phyloP scores from a whole-genome alignment of 1,284 basidiomycete species.

The Boletus smithii region DNA sequence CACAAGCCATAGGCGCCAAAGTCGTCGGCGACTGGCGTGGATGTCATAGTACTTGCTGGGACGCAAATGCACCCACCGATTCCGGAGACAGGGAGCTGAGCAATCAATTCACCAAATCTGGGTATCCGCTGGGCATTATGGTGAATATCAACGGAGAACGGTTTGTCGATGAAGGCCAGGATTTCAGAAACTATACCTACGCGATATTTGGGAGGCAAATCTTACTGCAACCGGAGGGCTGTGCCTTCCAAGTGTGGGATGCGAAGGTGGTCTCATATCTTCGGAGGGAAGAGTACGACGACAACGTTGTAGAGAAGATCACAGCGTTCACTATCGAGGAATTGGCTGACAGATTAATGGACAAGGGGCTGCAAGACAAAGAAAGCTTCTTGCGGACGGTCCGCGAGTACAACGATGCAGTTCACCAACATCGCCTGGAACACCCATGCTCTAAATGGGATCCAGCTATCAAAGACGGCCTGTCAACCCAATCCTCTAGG shows the following conservation, averaged over 20 bases:
- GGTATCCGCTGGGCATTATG: conserved; percentile 69
- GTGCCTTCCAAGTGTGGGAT: conserved; percentile 65
- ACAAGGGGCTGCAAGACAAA: conserved; percentile 45
- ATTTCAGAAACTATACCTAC: conserved; percentile 70
- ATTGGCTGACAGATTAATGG: conserved; percentile 46
- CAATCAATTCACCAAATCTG: conserved; percentile 70
- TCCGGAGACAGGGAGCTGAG: conserved; percentile 54
- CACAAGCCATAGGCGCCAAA: conserved; percentile 49
- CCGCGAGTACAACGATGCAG: conserved; percentile 49
- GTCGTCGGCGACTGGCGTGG: conserved; percentile 57
- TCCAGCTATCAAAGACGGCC: conserved; percentile 59
- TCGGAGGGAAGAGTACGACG: conserved; percentile 61
- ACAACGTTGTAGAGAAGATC: conserved; percentile 54
- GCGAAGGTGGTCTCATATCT: conserved; percentile 41
- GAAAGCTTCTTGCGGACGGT: conserved; percentile 46
- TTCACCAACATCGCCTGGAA: conserved; percentile 37
- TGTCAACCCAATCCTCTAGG: conserved; percentile 45
- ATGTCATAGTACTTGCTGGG: conserved; percentile 71
- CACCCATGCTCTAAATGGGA: conserved; percentile 45
- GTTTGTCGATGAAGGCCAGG: conserved; percentile 68
- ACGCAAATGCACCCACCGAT: conserved; percentile 53
- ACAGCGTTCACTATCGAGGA: conserved; percentile 47
- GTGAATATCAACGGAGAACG: conserved; percentile 52
- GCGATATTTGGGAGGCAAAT: conserved; percentile 62
- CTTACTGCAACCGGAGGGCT: conserved; percentile 52